phyloP scores from a whole-genome alignment of 768 basidiomycete genomes.

The Hemileccinum rubropunctum region DNA sequence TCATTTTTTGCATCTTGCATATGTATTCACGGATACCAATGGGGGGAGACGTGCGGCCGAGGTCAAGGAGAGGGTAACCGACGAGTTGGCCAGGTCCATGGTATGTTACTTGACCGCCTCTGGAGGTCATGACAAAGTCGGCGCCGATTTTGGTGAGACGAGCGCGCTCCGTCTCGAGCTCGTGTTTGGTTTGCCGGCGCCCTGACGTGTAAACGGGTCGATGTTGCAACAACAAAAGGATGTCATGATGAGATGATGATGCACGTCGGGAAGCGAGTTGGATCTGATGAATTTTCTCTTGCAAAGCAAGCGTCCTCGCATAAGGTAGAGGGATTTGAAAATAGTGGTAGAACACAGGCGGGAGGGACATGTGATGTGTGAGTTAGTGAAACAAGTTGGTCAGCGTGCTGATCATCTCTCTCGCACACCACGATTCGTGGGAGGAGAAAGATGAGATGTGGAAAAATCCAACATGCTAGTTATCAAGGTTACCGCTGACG shows the following conservation, averaged over 20 bases:
- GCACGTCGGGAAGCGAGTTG: slow-evolving; percentile 56
- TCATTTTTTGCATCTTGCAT: slow-evolving; percentile 70
- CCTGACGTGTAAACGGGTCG: slow-evolving; percentile 94
- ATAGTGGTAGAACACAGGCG: slow-evolving; percentile 74
- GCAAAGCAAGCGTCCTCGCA: slow-evolving; percentile 58
- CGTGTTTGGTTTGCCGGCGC: slow-evolving; percentile 71
- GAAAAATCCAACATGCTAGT: no score
- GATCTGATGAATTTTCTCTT: slow-evolving; percentile 66
- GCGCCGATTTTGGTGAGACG: slow-evolving; percentile 80
- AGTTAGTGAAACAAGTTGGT: background rate
- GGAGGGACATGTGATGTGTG: slow-evolving; percentile 31
- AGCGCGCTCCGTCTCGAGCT: slow-evolving; percentile 54
- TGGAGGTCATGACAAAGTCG: slow-evolving; percentile 75
- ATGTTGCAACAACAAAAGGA: slow-evolving; percentile 84
- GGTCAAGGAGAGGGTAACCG: slow-evolving; percentile 91
- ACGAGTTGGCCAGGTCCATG: slow-evolving; percentile 98
- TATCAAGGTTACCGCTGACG: no score
- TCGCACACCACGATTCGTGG: background rate
- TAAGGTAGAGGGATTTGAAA: slow-evolving; percentile 83
- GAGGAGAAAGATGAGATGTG: background rate
- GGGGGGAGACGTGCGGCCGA: slow-evolving; percentile 73
- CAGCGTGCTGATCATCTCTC: background rate
- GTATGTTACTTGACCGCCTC: slow-evolving; percentile 94
- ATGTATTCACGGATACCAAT: slow-evolving; percentile 80
- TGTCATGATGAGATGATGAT: slow-evolving; percentile 49